Evolutionary conservation across 208 protist genomes (phyloP).

Genomic region (Trypanosoma brucei): DNA sequence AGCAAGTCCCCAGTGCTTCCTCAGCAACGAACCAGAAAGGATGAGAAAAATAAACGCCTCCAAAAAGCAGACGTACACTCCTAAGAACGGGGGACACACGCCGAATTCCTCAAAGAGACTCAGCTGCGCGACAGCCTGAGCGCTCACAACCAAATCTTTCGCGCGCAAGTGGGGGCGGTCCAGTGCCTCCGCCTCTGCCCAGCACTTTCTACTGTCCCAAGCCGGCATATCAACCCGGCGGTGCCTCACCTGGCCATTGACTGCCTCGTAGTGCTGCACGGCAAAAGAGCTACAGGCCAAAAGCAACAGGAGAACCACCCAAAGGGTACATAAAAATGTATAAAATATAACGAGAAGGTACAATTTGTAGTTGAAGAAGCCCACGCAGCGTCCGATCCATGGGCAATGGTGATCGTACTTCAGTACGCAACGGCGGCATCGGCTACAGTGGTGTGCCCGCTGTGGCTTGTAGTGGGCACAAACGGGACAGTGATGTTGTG

Average conservation of each 20-base stretch:
- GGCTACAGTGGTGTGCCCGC: slow-evolving; percentile 85
- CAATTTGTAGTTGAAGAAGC: slow-evolving; percentile 92
- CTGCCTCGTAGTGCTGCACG: slow-evolving; percentile 19
- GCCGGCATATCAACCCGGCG: not conserved
- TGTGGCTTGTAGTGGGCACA: slow-evolving; percentile 86
- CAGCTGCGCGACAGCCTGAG: not conserved
- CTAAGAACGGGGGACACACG: slow-evolving; percentile 64
- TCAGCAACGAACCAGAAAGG: slow-evolving; percentile 63
- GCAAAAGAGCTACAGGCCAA: slow-evolving; percentile 13
- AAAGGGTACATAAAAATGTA: slow-evolving; percentile 64
- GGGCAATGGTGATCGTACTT: slow-evolving; percentile 93
- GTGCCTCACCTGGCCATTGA: slow-evolving; percentile 8
- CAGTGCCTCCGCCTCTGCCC: slow-evolving; percentile 1
- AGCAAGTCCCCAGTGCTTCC: slow-evolving; percentile 58
- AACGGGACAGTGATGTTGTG: slow-evolving; percentile 73
- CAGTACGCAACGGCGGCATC: slow-evolving; percentile 83
- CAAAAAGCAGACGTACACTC: slow-evolving; percentile 69
- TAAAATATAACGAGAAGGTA: slow-evolving; percentile 82
- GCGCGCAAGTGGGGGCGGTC: not conserved
- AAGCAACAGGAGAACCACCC: slow-evolving; percentile 51
- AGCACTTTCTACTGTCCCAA: slow-evolving; percentile 1
- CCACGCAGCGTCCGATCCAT: slow-evolving; percentile 89
- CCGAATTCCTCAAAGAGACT: slow-evolving; percentile 42
- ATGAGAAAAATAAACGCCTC: slow-evolving; percentile 66
- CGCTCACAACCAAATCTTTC: not conserved